Conservation (phyloP, 345 rosid species). For the Excoecaria agallocha region DNA sequence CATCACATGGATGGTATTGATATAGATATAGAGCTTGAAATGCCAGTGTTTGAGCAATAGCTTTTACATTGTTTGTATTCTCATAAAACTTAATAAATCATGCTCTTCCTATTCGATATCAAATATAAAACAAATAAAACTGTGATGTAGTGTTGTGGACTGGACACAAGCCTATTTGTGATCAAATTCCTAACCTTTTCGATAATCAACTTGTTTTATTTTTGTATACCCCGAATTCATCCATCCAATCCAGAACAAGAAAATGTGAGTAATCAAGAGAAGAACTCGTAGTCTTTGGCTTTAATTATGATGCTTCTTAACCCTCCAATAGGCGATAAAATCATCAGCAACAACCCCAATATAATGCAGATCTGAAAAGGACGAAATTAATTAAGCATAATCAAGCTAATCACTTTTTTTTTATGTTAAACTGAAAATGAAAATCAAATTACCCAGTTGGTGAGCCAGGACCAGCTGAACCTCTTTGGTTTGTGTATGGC, state of each 20-base stretch:
- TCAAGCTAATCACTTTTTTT: too few relatives aligned
- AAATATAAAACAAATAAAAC: background rate
- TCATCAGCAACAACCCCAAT: constrained; percentile 61
- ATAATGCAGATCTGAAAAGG: constrained; percentile 71
- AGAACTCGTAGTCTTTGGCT: constrained; percentile 54
- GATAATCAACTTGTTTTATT: background rate
- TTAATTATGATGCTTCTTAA: constrained; percentile 57
- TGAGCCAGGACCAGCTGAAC: constrained; percentile 55
- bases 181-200: background rate
- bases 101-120: too few relatives aligned
- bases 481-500: constrained; percentile 58
- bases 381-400: background rate
- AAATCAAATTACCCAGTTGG: constrained; percentile 53
- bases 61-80: too few relatives aligned
- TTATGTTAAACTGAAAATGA: too few relatives aligned
- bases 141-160: background rate
- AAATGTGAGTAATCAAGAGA: constrained; percentile 33
- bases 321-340: constrained; percentile 77
- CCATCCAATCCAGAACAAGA: background rate
- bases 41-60: too few relatives aligned
- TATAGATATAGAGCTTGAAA: too few relatives aligned
- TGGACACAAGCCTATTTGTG: background rate
- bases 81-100: too few relatives aligned
- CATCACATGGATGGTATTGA: too few relatives aligned
- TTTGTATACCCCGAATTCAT: background rate